phyloP scores from a whole-genome alignment of 2,329 filamentous ascomycete genomes.

The Conoideocrella luteorostrata region DNA sequence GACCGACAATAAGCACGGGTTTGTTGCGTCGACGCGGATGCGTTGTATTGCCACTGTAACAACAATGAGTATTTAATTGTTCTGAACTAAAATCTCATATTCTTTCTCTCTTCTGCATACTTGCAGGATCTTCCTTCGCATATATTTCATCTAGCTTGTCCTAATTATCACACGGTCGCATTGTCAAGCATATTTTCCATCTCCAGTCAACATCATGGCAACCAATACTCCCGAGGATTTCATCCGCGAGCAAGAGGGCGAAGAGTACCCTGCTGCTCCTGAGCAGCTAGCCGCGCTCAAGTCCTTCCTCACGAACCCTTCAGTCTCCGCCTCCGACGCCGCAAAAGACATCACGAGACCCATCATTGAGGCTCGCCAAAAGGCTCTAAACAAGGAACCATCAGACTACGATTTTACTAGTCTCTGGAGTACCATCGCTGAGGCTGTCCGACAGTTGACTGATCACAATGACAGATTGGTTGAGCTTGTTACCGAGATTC shows the following conservation, averaged over 20 bases:
- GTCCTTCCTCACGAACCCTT: neutral
- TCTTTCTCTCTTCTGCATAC: too few relatives aligned
- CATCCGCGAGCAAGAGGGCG: neutral
- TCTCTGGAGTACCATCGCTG: slow-evolving; percentile 1
- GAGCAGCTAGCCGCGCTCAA: neutral
- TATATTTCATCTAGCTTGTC: too few relatives aligned
- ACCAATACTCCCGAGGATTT: neutral
- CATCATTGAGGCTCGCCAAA: neutral
- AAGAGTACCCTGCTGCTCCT: neutral
- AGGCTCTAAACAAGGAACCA: neutral
- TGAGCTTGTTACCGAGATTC: slow-evolving; percentile 2
- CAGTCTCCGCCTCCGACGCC: neutral
- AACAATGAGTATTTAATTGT: too few relatives aligned
- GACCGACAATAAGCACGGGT: too few relatives aligned
- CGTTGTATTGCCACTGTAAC: too few relatives aligned
- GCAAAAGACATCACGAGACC: slow-evolving; percentile 1
- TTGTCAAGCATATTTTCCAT: neutral
- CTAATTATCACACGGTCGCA: too few relatives aligned
- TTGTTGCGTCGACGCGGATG: too few relatives aligned
- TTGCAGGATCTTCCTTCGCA: too few relatives aligned
- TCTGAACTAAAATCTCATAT: too few relatives aligned
- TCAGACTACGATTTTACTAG: neutral
- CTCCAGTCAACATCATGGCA: neutral
- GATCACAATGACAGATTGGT: neutral
- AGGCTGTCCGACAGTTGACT: neutral